Base-by-base conservation (phyloP, 1,284 basidiomycete genomes). In the Ceratorhiza oryzae-sativae region DNA sequence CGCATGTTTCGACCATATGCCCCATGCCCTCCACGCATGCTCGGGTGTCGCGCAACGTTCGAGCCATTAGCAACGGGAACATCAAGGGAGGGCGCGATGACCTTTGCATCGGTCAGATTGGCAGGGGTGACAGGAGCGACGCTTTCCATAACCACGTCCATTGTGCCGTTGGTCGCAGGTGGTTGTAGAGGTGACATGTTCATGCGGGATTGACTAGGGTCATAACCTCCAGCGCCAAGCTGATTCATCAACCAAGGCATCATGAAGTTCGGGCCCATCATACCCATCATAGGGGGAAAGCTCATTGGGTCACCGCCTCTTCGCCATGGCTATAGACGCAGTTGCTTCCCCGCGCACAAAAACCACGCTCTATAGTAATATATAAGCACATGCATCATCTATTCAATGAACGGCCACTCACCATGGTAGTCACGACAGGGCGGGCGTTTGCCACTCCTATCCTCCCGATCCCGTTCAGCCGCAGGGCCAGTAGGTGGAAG, bases 241-340 rank as follows among this genome's bases (percentile, higher is more conserved):
- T 63, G 67, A 58, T 61, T 68, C 65, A 71, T 61, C 67, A 73
- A 62, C 72, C 72, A 73, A 51, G 72, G 72, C 72, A 73, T 73
- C 49, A 53, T 56, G 34, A 67, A 63, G 51, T 67, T 73, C 36
- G 55, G 41, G 56, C 25, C 49, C 73, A 75, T 74, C 75, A 75
- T 73, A 3, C 59, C 71, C 41, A 71, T 65, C 74, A 75, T 75
- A 59, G 55, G 56, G n/a, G 51, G 65, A 67, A 74, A 74, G 20
- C 59, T 34, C 61, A 73, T 73, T 13, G 90, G 91, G 91, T 82
- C 62, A 93, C 87, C 27, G 91, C 90, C 77, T 92, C 90, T 1
- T 91, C 90, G 39, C 91, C 93, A 77, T 98, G 96, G 76, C 93
- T 94, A 79, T 88, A 98, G 79, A 93, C 94, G 85, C 96, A 98